Evolutionary conservation across 148 eudicot species (phyloP).

Genomic region (Tetragonia tetragonoides): DNA sequence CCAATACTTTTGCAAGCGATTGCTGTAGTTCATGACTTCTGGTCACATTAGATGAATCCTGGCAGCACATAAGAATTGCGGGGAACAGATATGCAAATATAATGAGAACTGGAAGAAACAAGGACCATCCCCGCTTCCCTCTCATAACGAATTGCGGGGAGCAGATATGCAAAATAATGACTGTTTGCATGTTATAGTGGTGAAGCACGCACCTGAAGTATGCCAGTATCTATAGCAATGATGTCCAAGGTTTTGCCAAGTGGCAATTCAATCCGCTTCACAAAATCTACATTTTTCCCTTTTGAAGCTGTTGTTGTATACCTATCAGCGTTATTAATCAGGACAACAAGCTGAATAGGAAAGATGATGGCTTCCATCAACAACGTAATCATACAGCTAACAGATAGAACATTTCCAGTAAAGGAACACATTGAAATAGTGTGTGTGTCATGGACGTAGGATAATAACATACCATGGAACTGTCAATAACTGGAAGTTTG

Average conservation of each 20-base stretch:
- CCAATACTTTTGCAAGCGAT: conserved; percentile 30
- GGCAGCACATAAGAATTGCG: background rate
- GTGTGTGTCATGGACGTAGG: background rate
- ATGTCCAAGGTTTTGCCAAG: conserved; percentile 38
- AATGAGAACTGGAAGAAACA: too few species aligned
- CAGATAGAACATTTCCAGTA: background rate
- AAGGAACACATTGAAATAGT: conserved; percentile 13
- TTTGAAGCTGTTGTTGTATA: conserved; percentile 36
- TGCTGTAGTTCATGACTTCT: conserved; percentile 25
- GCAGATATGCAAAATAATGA: background rate
- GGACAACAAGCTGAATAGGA: conserved; percentile 19
- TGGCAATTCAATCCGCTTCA: conserved; percentile 31
- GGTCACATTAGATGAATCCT: conserved; percentile 36
- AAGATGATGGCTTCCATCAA: too few species aligned
- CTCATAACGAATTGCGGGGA: background rate
- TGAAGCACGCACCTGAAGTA: conserved; percentile 32
- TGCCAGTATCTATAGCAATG: conserved; percentile 29
- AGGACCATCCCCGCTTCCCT: too few species aligned
- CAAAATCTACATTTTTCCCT: conserved; percentile 12
- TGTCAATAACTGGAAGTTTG: background rate
- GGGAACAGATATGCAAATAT: background rate
- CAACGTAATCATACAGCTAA: background rate
- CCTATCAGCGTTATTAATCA: conserved; percentile 32
- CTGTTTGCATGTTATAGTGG: background rate
- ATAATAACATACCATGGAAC: background rate